These are phyloP conservation scores for Luffa aegyptiaca DNA, from an alignment of 306 rosid species.

Conservation along the genomic window DNA sequence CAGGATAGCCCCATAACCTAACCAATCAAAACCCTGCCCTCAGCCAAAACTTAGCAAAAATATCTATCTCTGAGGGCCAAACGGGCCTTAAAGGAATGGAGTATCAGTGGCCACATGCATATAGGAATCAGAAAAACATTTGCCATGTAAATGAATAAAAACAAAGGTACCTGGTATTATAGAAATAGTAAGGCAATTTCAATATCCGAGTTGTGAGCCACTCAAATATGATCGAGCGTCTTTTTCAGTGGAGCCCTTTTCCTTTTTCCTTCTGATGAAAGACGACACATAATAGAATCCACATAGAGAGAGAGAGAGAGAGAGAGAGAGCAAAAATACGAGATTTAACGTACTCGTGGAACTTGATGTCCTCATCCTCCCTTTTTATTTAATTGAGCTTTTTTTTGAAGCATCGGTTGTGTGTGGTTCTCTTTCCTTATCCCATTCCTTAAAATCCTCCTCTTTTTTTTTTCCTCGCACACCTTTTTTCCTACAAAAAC, in stretches of 20 bases:
- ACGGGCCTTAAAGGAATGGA: background rate
- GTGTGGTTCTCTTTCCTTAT: conserved; percentile 99
- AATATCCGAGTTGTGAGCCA: conserved; percentile 22
- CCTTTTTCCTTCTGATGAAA: conserved; percentile 1
- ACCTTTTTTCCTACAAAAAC: conserved; percentile 19
- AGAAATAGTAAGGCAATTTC: background rate
- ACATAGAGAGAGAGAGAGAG: conserved; percentile 15
- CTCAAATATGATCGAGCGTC: conserved; percentile 25
- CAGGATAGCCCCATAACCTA: background rate
- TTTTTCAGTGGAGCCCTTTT: conserved; percentile 35
- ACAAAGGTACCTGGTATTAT: background rate
- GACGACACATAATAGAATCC: background rate
- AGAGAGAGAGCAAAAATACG: conserved; percentile 14
- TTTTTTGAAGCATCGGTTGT: conserved; percentile 47
- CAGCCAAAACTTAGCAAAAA: background rate
- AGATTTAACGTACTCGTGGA: conserved; percentile 66
- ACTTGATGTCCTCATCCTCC: conserved; percentile 40
- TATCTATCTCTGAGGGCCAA: background rate
- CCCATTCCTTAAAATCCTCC: conserved; percentile 24
- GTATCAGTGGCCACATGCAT: background rate
- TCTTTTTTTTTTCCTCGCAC: background rate
- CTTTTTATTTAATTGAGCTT: conserved; percentile 42
- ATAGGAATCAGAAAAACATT: conserved; percentile 1
- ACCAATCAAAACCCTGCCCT: background rate
- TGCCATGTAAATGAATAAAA: background rate